These are phyloP conservation scores for Elsinoe arachidis DNA, from an alignment of 2,329 filamentous ascomycete genomes.

Conservation along the genomic window DNA sequence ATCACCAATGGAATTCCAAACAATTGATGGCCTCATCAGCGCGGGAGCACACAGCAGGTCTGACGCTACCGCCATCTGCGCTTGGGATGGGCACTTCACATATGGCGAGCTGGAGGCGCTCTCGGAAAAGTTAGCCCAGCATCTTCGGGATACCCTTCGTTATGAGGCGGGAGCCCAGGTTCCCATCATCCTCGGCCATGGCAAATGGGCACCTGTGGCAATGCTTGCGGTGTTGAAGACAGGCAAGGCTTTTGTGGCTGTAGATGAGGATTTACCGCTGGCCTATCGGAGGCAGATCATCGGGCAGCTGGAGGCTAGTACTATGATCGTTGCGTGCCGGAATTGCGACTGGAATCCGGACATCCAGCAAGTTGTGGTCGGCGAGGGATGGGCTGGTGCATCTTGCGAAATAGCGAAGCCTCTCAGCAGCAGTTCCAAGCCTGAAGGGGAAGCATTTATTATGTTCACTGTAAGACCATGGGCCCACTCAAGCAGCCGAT, in stretches of 20 bases:
- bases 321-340: not conserved
- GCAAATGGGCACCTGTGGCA: constrained; percentile 22
- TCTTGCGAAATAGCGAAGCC: too few relatives aligned
- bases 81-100: constrained; percentile 24
- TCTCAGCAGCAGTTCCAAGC: not conserved
- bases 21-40: not conserved
- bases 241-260: constrained; percentile 22
- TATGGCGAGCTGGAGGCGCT: constrained; percentile 21
- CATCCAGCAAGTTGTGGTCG: too few relatives aligned
- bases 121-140: constrained; percentile 17
- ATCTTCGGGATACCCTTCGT: constrained; percentile 11
- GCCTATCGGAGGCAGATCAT: constrained; percentile 22
- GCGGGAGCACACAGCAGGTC: constrained; percentile 3
- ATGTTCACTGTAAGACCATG: not conserved
- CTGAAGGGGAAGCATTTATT: not conserved
- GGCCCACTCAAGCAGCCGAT: not conserved
- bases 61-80: constrained; percentile 20
- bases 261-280: constrained; percentile 18
- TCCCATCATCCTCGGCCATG: constrained; percentile 22
- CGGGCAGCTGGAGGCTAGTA: constrained; percentile 16
- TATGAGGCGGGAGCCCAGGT: constrained; percentile 15
- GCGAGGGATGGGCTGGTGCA: too few relatives aligned
- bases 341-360: not conserved
- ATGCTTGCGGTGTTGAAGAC: constrained; percentile 25
- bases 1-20: not conserved